Base-by-base conservation (phyloP, 352 stramenopile species). In the Globisporangium rhizosaccharum region DNA sequence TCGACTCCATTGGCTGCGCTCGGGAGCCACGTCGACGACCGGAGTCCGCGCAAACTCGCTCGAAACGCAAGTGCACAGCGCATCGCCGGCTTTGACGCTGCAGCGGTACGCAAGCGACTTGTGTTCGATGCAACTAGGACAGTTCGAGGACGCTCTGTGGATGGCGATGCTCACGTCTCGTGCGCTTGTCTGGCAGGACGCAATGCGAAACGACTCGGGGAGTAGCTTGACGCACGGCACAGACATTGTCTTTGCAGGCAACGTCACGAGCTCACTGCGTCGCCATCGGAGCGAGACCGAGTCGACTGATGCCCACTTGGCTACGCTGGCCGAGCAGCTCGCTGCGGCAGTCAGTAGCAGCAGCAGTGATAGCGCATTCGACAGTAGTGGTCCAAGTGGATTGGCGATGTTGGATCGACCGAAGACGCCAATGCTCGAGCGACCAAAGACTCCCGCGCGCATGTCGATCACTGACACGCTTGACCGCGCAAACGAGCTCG, bases 181-280 rank as follows among this genome's bases (percentile, higher is more conserved):
- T 33, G 36, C 28, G 9, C 30, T 42, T 42, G n/a, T 3, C 4
- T 39, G 28, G 7, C 49, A 76, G 46, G 72, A 71, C 36, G 48
- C 62, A 30, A 57, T 44, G 28, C 68, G 68, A 9, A 71, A 85
- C 49, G 75, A 88, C 54, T 76, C 80, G 0, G 79, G 80, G 20
- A 95, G 85, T 51, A 83, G 78, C 12, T 66, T 96, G n/a, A 96
- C 88, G 4, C 88, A 96, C 62, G 88, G 88, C 41, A 90, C 82
- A 1, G 77, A 90, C 51, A 88, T 96, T 36, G 85, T 94, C 2
- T 93, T 96, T 68, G 87, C 88, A 2, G 88, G 88, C 46, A 96
- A 94, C 63, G 78, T 94, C n/a, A 92, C 85, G 2, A 92, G 83
- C 23, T 79, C 87, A 3, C 59, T 96, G 53, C 77, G 87, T 14